phyloP scores from a whole-genome alignment of 495 filamentous ascomycete species.

The Trichocladium uniseriatum region DNA sequence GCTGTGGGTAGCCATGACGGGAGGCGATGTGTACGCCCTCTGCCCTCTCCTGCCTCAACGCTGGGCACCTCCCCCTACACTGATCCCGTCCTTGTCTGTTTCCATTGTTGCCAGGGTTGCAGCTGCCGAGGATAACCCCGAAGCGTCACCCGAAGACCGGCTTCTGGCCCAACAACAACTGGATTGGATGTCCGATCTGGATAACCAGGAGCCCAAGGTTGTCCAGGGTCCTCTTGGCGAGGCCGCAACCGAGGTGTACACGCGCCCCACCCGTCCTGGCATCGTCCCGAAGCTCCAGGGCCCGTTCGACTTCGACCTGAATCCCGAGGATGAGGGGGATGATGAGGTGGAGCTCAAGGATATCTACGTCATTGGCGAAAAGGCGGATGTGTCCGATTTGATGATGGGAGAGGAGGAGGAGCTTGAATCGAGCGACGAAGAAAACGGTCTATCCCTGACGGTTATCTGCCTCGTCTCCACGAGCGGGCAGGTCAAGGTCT shows the following conservation, averaged over 20 bases:
- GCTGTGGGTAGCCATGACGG: conserved; percentile 80
- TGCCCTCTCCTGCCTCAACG: conserved; percentile 75
- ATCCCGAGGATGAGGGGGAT: conserved; percentile 55
- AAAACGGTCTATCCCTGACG: conserved; percentile 59
- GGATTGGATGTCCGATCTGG: conserved; percentile 74
- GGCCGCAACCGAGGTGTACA: conserved; percentile 50
- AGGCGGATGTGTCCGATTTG: conserved; percentile 46
- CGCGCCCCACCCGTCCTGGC: conserved; percentile 59
- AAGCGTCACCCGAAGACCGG: conserved; percentile 45
- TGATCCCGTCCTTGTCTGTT: conserved; percentile 68
- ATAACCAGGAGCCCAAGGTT: conserved; percentile 59
- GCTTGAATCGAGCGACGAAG: conserved; percentile 42
- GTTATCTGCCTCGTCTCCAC: conserved; percentile 68
- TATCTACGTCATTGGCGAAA: conserved; percentile 45
- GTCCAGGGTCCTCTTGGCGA: conserved; percentile 33
- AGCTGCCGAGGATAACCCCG: conserved; percentile 48
- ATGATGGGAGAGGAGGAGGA: conserved; percentile 54
- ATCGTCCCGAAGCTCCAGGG: conserved; percentile 73
- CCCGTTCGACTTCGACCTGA: conserved; percentile 64
- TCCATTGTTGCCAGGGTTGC: conserved; percentile 59
- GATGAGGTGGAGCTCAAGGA: conserved; percentile 53
- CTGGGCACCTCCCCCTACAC: conserved; percentile 67
- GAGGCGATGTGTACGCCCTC: conserved; percentile 82
- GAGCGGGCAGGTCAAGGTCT: conserved; percentile 64
- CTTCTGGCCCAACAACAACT: conserved; percentile 61